Percentiles rank a stretch among this genome's conserved stretches.
These are phyloP conservation scores for Colletotrichum spaethianum DNA, from an alignment of 2,329 filamentous ascomycete genomes.

Conservation along the genomic window DNA sequence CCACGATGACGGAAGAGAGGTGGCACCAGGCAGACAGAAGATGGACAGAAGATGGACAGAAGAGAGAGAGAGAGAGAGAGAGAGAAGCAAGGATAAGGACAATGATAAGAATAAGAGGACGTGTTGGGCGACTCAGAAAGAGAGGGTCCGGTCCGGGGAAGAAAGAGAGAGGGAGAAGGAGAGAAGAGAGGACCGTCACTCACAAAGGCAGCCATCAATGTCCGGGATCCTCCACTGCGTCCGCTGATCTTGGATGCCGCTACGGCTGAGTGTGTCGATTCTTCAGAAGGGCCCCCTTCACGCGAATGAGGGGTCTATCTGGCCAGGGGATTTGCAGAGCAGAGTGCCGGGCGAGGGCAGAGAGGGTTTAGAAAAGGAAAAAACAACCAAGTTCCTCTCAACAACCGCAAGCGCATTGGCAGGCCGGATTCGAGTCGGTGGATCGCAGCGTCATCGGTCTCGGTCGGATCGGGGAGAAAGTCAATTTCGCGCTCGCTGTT, in stretches of 20 bases:
- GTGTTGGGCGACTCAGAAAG: slow-evolving; percentile 1
- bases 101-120: slow-evolving; percentile 7
- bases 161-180: not conserved
- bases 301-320: not conserved
- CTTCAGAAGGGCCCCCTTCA: not conserved
- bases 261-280: not conserved
- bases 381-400: not conserved
- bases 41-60: not conserved
- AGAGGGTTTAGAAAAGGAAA: not conserved
- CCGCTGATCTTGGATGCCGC: slow-evolving; percentile 23
- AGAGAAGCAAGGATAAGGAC: slow-evolving; percentile 5
- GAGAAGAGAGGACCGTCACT: slow-evolving; percentile 25
- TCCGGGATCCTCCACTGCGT: slow-evolving; percentile 29
- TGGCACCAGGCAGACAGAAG: not conserved
- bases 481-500: slow-evolving; percentile 9
- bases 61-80: too few species aligned
- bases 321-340: not conserved
- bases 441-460: slow-evolving; percentile 34
- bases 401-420: slow-evolving; percentile 25
- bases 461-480: slow-evolving; percentile 2
- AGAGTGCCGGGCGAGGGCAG: not conserved
- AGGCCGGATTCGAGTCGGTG: slow-evolving; percentile 13
- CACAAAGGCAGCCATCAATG: slow-evolving; percentile 48
- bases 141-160: not conserved
- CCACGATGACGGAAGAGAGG: slow-evolving; percentile 18